Evolutionary conservation across 306 rosid genomes (phyloP), one percentile per base, ranked within the genome.

Genomic region (Vigna nakashimae): DNA sequence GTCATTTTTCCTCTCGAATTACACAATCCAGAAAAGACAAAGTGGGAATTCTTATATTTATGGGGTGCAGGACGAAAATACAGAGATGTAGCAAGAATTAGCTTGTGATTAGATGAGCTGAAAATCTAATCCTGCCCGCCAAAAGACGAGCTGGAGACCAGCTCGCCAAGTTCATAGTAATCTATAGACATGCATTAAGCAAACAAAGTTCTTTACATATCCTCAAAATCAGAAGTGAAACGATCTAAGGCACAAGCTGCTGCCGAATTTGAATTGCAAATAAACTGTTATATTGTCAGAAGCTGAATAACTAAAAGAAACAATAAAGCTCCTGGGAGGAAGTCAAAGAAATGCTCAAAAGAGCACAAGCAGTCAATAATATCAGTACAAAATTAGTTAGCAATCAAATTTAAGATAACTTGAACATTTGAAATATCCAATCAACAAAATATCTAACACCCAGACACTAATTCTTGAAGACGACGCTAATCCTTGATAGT

Each of bases 331-430:
- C 22, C 80, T 28, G 52, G 16, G 36, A 66, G 46, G 56, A 71
- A 18, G 42, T 57, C 49, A 58, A 18, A 60, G 16, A 13, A 45
- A n/a, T 45, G 65, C 20, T 45, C 57, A n/a, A 59, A 34, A 65
- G 43, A 76, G 50, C 22, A 50, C 15, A 48, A 8, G 2, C 43
- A 28, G 6, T 60, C 43, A 30, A 26, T 69, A 55, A 58, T 68
- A 74, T 30, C 20, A 60, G 67, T 60, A 60, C 17, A 30, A 26
- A 17, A 26, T 24, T 26, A 42, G 49, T 59, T 83, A 42, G 48
- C 18, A 53, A 52, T 50, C 53, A 34, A 45, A 60, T 70, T 5
- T 49, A 64, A 82, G 57, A 65, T 58, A 20, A 14, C 43, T 57
- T 57, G 52, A 40, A 40, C 59, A 71, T 50, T 30, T 32, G 5